Conservation (phyloP, 352 stramenopile genomes). For the Globisporangium splendens region DNA sequence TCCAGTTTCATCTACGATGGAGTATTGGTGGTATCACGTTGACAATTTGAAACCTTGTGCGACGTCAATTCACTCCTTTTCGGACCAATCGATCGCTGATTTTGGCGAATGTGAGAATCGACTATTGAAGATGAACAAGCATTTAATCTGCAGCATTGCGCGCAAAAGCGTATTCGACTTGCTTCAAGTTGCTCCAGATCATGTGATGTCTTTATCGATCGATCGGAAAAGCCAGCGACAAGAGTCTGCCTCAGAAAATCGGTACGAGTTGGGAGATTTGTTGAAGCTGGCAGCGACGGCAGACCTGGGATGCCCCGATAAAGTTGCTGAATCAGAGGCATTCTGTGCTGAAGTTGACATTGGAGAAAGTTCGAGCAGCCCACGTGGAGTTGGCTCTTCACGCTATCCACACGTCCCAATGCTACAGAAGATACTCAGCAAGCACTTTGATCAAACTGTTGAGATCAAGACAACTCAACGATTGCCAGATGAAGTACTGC, state of each 20-base stretch:
- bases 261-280: constrained; percentile 51
- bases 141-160: constrained; percentile 55
- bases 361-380: constrained; percentile 1
- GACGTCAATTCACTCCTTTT: constrained; percentile 15
- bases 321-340: constrained; percentile 27
- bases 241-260: constrained; percentile 23
- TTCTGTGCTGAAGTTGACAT: constrained; percentile 14
- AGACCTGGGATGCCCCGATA: constrained; percentile 52
- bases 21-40: constrained; percentile 76
- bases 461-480: constrained; percentile 13
- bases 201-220: constrained; percentile 54
- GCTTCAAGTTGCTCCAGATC: constrained; percentile 49
- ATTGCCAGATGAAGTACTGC: constrained; percentile 17
- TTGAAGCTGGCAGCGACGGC: constrained; percentile 46
- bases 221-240: constrained; percentile 12
- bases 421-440: constrained; percentile 45
- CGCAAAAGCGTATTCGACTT: constrained; percentile 63
- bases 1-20: constrained; percentile 33
- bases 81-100: constrained; percentile 36
- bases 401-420: constrained; percentile 26
- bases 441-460: constrained; percentile 42
- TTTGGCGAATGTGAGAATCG: constrained; percentile 31
- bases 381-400: constrained; percentile 8
- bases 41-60: constrained; percentile 33
- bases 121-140: constrained; percentile 36